Evolutionary conservation across 148 eudicot genomes (phyloP).

Genomic region (Selenicereus undatus): DNA sequence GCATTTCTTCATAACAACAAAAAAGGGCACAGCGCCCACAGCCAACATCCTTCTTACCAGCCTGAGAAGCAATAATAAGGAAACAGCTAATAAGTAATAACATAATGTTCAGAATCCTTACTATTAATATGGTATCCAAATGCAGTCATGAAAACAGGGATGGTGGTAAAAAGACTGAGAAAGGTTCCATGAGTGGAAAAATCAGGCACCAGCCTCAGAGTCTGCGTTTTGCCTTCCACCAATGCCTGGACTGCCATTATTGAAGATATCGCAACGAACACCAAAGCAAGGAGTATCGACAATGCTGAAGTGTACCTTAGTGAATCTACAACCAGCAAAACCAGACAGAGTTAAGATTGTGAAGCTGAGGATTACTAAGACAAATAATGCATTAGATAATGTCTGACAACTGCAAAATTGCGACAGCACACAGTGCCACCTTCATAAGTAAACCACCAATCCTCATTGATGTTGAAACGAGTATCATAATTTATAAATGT

Average conservation of each 20-base stretch:
- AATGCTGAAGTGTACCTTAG: constrained; percentile 79
- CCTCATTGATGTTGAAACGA: background rate
- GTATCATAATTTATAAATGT: background rate
- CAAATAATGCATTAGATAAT: background rate
- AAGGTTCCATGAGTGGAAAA: constrained; percentile 44
- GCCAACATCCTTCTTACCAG: background rate
- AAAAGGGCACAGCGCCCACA: background rate
- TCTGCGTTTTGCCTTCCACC: constrained; percentile 59
- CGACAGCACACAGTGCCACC: background rate
- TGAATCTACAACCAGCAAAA: constrained; percentile 58
- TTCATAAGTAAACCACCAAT: background rate
- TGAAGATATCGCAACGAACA: constrained; percentile 69
- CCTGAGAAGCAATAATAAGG: background rate
- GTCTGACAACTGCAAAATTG: background rate
- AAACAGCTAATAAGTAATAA: background rate
- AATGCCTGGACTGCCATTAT: constrained; percentile 70
- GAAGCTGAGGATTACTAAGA: background rate
- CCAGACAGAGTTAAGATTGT: constrained; percentile 1
- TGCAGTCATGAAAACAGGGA: constrained; percentile 81
- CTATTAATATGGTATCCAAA: constrained; percentile 83
- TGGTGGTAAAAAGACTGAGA: constrained; percentile 66
- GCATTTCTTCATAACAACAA: background rate
- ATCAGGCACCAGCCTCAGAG: constrained; percentile 60
- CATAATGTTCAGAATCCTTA: constrained; percentile 28
- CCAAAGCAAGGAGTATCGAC: constrained; percentile 72